A percentile compares a stretch with the other conserved stretches of the same genome.
phyloP scores from a whole-genome alignment of 2,329 filamentous ascomycete genomes.

The Fusarium heterosporum region DNA sequence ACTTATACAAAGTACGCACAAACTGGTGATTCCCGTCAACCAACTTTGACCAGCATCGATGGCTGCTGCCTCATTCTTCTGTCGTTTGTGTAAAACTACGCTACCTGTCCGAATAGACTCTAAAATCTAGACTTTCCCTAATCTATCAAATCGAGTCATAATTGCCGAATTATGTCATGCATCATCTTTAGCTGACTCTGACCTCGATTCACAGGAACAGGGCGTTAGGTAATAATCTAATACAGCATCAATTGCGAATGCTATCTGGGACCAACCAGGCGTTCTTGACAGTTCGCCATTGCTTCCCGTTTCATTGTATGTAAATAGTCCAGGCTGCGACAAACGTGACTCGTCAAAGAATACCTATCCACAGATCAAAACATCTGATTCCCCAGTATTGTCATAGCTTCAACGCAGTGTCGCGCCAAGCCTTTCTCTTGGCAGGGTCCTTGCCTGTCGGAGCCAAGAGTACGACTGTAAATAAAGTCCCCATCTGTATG shows the following conservation, averaged over 20 bases:
- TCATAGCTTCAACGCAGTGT: background rate
- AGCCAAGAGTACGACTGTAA: background rate
- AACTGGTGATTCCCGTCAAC: background rate
- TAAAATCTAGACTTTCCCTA: constrained; percentile 4
- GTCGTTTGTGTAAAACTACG: too few species aligned
- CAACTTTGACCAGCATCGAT: background rate
- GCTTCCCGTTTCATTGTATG: background rate
- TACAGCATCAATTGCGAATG: background rate
- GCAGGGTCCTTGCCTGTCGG: background rate
- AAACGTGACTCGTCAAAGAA: background rate
- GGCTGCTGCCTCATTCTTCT: too few species aligned
- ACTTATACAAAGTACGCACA: constrained; percentile 2
- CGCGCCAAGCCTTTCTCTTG: background rate
- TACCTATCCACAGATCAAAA: background rate
- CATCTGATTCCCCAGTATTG: background rate
- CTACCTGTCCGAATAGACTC: background rate
- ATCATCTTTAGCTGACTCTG: background rate
- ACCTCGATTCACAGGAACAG: too few species aligned
- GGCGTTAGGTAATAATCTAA: background rate
- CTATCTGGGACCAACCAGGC: background rate
- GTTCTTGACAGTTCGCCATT: background rate
- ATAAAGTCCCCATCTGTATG: background rate
- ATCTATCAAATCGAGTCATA: constrained; percentile 11
- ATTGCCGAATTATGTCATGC: background rate
- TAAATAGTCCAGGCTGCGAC: background rate